Base-by-base conservation (phyloP, 2,329 filamentous ascomycete species). In the Colletotrichum higginsianum region DNA sequence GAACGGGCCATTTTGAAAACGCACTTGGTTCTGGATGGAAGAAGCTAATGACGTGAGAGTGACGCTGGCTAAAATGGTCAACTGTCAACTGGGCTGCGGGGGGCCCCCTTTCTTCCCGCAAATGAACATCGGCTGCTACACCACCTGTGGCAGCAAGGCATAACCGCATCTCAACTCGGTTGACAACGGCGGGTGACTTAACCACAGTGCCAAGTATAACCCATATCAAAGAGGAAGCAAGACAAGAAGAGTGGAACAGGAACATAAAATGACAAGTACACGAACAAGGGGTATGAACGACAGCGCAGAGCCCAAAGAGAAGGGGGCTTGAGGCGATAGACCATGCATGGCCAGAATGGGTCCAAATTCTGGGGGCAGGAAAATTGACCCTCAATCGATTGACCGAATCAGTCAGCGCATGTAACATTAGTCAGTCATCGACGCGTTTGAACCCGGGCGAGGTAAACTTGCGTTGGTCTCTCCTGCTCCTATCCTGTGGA, bases 41-140 rank as follows among this genome's bases (percentile, higher is more conserved):
- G 26, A 46, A 35, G 21, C 16, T 58, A 55, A 60, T 71, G 68
- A 71, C 68, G 68, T 64, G 52, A 49, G 46, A 23, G 44, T 67
- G 68, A 62, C 62, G 52, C 4, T 52, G n/a, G 23, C 23, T 38
- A 23, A 35, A 38, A 26, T 18, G 30, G 23, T 16, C 40, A 15
- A 21, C 40, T 57, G 35, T 23, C 42, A 35, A 18, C 42, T 26
- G 18, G 44, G 38, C 13, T 40, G 49, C 52, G 42, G 26, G 30
- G n/a, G 30, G 12, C 18, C n/a, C 11, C 11, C 7, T 26, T 63
- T 26, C 49, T n/a, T 53, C 15, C 18, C 49, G 15, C 23, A 16
- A 21, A 46, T 23, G 47, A 23, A 55, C 38, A 35, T 35, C 2
- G n/a, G 2, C 18, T n/a, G n/a, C 16, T 23, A 38, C 2, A n/a